Evolutionary conservation across 768 basidiomycete genomes (phyloP).

Genomic region (Scleroderma bovista): DNA sequence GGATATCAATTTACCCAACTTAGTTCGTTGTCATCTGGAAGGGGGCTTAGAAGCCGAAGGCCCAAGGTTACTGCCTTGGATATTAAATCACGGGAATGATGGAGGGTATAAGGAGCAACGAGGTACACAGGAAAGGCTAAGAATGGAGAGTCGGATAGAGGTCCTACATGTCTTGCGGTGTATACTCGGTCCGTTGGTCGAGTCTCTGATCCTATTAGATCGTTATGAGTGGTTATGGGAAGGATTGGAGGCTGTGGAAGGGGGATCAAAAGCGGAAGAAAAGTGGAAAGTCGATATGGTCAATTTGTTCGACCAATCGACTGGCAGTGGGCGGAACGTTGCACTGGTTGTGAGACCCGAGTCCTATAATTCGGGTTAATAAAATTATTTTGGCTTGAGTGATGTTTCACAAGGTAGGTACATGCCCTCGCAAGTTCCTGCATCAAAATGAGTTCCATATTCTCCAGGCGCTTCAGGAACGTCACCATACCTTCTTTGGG

Average conservation of each 20-base stretch:
- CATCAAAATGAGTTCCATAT: too few relatives aligned
- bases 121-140: not conserved
- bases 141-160: slow-evolving; percentile 41
- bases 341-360: slow-evolving; percentile 48
- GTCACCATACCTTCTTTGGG: too few relatives aligned
- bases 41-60: not conserved
- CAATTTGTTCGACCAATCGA: slow-evolving; percentile 68
- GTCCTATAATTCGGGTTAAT: not conserved
- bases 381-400: not conserved
- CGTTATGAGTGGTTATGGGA: slow-evolving; percentile 53
- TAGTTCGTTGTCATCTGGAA: slow-evolving; percentile 12
- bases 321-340: slow-evolving; percentile 69
- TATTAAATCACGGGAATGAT: not conserved
- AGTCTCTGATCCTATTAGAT: slow-evolving; percentile 60
- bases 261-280: slow-evolving; percentile 16
- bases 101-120: not conserved
- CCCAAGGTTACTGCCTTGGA: not conserved
- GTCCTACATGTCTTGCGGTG: slow-evolving; percentile 65
- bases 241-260: slow-evolving; percentile 14
- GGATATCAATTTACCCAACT: slow-evolving; percentile 14
- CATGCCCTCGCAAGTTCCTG: too few relatives aligned
- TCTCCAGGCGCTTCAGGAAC: too few relatives aligned
- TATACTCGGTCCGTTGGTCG: slow-evolving; percentile 61
- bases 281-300: slow-evolving; percentile 36
- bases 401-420: too few relatives aligned